These are phyloP conservation scores for Goffeauzyma gilvescens DNA, from an alignment of 768 basidiomycete genomes.

Conservation along the genomic window DNA sequence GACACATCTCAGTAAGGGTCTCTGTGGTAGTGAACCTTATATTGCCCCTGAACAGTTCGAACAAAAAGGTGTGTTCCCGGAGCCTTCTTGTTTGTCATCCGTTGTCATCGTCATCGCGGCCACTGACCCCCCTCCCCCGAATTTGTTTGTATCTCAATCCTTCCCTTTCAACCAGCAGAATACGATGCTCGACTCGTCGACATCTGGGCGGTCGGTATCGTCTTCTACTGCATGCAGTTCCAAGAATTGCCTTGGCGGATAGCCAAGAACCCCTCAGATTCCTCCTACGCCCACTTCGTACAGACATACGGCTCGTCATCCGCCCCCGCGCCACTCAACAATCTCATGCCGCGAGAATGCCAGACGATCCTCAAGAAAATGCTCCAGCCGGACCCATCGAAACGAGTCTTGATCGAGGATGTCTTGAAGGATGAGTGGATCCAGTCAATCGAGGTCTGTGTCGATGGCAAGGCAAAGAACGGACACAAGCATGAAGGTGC, in stretches of 20 bases:
- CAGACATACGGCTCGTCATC: slow-evolving; percentile 37
- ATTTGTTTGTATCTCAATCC: too few relatives aligned
- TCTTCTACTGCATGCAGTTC: slow-evolving; percentile 94
- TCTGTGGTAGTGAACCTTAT: slow-evolving; percentile 95
- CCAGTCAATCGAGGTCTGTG: slow-evolving; percentile 61
- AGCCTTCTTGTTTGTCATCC: slow-evolving; percentile 31
- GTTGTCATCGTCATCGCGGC: slow-evolving; percentile 35
- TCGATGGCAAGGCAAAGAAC: slow-evolving; percentile 30
- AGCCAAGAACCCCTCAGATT: slow-evolving; percentile 55
- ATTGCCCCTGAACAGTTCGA: slow-evolving; percentile 96
- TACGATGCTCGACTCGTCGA: slow-evolving; percentile 95
- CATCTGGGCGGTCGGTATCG: slow-evolving; percentile 90
- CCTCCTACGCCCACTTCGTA: slow-evolving; percentile 60
- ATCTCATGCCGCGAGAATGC: slow-evolving; percentile 69
- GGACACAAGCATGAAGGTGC: slow-evolving; percentile 21
- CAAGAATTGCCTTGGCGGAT: slow-evolving; percentile 96
- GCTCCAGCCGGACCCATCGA: slow-evolving; percentile 83
- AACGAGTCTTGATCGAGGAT: slow-evolving; percentile 58
- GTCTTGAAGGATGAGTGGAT: slow-evolving; percentile 63
- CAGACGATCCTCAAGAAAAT: slow-evolving; percentile 68
- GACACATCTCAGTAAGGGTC: slow-evolving; percentile 86
- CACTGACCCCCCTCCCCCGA: slow-evolving; percentile 7
- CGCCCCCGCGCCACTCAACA: slow-evolving; percentile 52
- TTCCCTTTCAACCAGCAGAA: slow-evolving; percentile 38
- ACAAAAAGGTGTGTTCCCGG: slow-evolving; percentile 66